Conservation (phyloP, 345 rosid genomes). For the Arabidopsis thaliana region DNA sequence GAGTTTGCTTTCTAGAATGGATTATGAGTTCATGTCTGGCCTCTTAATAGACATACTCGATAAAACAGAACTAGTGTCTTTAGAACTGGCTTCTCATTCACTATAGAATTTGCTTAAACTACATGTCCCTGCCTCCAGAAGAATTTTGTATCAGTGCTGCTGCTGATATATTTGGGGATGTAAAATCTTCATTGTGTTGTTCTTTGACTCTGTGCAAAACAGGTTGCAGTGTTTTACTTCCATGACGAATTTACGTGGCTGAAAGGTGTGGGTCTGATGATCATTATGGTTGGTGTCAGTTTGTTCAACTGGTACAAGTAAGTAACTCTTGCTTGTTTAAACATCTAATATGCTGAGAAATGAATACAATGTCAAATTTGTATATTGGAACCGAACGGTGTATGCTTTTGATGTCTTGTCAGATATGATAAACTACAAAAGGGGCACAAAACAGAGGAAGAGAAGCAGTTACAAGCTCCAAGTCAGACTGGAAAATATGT, state of each 20-base stretch:
- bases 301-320: slow-evolving; percentile 99
- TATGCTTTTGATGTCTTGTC: slow-evolving; percentile 27
- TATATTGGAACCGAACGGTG: neutral
- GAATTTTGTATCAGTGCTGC: neutral
- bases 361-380: neutral
- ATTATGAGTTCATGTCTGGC: slow-evolving; percentile 5
- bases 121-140: neutral
- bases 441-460: slow-evolving; percentile 51
- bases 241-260: slow-evolving; percentile 95
- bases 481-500: slow-evolving; percentile 69
- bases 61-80: slow-evolving; percentile 4
- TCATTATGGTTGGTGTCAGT: slow-evolving; percentile 88
- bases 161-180: neutral
- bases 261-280: slow-evolving; percentile 85
- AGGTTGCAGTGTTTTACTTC: slow-evolving; percentile 99
- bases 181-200: neutral
- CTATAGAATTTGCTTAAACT: neutral
- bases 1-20: neutral
- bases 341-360: slow-evolving; percentile 12
- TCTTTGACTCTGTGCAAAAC: slow-evolving; percentile 27
- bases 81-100: neutral
- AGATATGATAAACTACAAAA: slow-evolving; percentile 78
- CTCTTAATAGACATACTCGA: neutral
- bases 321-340: slow-evolving; percentile 45
- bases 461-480: slow-evolving; percentile 31